phyloP scores from a whole-genome alignment of 2,329 filamentous ascomycete species.

The Cladosporium sp. region DNA sequence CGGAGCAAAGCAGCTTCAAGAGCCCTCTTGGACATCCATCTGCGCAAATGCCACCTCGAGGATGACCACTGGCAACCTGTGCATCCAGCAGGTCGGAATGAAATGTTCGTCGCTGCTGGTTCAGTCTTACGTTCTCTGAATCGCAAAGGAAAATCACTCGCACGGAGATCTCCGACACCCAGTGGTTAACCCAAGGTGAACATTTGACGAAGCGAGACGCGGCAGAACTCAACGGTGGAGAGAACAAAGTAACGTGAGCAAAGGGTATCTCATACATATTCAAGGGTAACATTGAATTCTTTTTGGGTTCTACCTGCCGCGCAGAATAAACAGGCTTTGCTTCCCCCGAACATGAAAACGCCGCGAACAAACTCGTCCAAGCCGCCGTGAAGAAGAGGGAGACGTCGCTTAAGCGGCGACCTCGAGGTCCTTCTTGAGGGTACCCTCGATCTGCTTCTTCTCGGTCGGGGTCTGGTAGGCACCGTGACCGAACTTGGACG shows the following conservation, averaged over 20 bases:
- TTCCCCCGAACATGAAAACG: conserved; percentile 12
- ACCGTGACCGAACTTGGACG: conserved; percentile 99
- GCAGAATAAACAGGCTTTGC: conserved; percentile 3
- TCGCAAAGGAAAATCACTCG: too few relatives aligned
- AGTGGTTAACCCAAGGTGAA: background rate
- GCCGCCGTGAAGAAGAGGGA: background rate
- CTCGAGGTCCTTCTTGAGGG: conserved; percentile 93
- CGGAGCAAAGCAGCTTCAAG: too few relatives aligned
- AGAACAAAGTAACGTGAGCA: background rate
- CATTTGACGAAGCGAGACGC: background rate
- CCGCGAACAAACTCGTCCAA: conserved; percentile 10
- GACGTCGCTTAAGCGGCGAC: conserved; percentile 9
- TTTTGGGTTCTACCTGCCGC: conserved; percentile 12
- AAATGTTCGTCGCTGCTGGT: too few relatives aligned
- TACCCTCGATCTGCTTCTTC: conserved; percentile 97
- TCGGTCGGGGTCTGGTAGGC: conserved; percentile 97
- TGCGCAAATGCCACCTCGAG: too few relatives aligned
- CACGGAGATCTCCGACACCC: too few relatives aligned
- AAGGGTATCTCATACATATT: conserved; percentile 12
- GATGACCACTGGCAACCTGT: too few relatives aligned
- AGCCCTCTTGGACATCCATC: too few relatives aligned
- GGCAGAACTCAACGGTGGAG: background rate
- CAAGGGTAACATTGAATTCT: conserved; percentile 10
- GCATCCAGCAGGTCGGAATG: too few relatives aligned
- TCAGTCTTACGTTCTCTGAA: too few relatives aligned